Conservation (phyloP, 495 filamentous ascomycete genomes). For the Penicillium parvum region DNA sequence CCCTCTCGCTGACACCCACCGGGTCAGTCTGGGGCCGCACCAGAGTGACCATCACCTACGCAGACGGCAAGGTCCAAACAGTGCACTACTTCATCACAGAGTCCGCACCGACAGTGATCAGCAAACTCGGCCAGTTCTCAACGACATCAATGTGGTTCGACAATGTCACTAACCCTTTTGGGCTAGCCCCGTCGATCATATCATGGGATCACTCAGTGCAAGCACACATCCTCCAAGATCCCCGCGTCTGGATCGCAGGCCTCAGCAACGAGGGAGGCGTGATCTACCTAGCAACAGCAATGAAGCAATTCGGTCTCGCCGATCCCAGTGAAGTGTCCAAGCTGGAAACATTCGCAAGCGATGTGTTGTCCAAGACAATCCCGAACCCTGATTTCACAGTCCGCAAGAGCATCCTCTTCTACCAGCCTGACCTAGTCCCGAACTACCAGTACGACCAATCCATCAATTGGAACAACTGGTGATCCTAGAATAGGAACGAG, state of each 20-base stretch:
- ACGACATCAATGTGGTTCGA: conserved; percentile 40
- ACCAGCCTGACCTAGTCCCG: conserved; percentile 34
- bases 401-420: conserved; percentile 49
- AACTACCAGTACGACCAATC: conserved; percentile 32
- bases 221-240: conserved; percentile 41
- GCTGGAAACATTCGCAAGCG: conserved; percentile 42
- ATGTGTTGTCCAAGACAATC: conserved; percentile 40
- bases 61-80: conserved; percentile 37
- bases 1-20: conserved; percentile 3
- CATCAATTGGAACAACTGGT: conserved; percentile 35
- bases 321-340: conserved; percentile 38
- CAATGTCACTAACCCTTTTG: conserved; percentile 44
- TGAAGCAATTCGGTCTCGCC: conserved; percentile 46
- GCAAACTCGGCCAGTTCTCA: conserved; percentile 35
- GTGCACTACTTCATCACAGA: conserved; percentile 50
- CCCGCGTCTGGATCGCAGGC: conserved; percentile 50
- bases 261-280: conserved; percentile 50
- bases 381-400: conserved; percentile 37
- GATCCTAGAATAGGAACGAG: conserved; percentile 36
- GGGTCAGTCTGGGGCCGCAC: conserved; percentile 29
- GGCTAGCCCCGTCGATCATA: conserved; percentile 45
- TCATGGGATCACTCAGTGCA: conserved; percentile 42
- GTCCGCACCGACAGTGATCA: conserved; percentile 23
- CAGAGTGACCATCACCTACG: conserved; percentile 37
- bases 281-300: conserved; percentile 42